Conservation (phyloP, 2,329 filamentous ascomycete species). For the Chrysoporthe puriensis region DNA sequence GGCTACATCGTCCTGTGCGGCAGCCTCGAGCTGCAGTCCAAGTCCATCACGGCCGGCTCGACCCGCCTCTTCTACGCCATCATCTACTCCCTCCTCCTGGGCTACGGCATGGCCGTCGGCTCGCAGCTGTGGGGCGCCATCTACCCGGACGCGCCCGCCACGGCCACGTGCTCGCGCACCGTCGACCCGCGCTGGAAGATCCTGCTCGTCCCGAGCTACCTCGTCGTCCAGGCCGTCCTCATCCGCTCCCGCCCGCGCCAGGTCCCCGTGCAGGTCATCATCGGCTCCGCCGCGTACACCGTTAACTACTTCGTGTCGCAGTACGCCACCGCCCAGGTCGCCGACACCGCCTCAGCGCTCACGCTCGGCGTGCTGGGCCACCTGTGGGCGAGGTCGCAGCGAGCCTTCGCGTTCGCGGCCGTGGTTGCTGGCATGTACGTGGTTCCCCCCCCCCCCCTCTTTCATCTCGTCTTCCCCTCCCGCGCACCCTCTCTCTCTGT, state of each 20-base stretch:
- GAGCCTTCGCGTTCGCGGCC: constrained; percentile 26
- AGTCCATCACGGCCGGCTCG: constrained; percentile 24
- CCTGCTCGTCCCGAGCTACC: constrained; percentile 69
- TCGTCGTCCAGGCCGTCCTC: constrained; percentile 52
- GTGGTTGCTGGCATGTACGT: constrained; percentile 26
- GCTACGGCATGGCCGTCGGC: constrained; percentile 33
- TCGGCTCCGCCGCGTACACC: constrained; percentile 29
- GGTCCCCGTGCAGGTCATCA: constrained; percentile 28
- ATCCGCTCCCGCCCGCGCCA: constrained; percentile 24
- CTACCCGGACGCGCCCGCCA: constrained; percentile 38
- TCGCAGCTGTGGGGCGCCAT: constrained; percentile 39
- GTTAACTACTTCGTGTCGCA: constrained; percentile 30
- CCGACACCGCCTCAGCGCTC: constrained; percentile 27
- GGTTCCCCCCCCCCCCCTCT: no score
- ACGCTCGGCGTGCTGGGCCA: constrained; percentile 27
- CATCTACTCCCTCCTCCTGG: constrained; percentile 24
- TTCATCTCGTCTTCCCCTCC: background rate
- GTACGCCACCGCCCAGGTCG: constrained; percentile 28
- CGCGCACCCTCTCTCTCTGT: background rate
- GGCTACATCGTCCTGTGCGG: constrained; percentile 25
- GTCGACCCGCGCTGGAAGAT: constrained; percentile 51
- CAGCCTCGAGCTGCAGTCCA: constrained; percentile 25
- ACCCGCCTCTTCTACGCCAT: constrained; percentile 25
- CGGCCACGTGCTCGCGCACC: constrained; percentile 36
- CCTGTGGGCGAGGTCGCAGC: constrained; percentile 28